A percentile compares a stretch with the other conserved stretches of the same genome.
Conservation (phyloP, 2,329 filamentous ascomycete species). For the Metarhizium guizhouense region DNA sequence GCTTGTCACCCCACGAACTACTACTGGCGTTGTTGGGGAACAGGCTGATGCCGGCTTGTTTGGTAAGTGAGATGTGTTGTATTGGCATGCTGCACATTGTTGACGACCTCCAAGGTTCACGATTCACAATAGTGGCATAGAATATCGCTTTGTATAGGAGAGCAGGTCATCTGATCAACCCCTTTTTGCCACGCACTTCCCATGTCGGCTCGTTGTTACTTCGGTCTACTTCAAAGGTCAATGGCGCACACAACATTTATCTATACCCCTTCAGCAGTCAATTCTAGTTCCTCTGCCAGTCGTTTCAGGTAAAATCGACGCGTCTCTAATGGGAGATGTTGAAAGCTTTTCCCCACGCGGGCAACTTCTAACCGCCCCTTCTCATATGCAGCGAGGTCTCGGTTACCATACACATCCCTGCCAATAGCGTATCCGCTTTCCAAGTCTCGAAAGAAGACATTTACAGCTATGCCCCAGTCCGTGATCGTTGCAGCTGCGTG, state of each 20-base stretch:
- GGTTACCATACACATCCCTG: conserved; percentile 79
- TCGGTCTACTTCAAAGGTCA: too few relatives aligned
- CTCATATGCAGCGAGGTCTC: conserved; percentile 77
- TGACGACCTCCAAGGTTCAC: too few relatives aligned
- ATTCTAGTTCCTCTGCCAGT: conserved; percentile 56
- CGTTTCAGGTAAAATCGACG: conserved; percentile 68
- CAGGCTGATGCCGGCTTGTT: too few relatives aligned
- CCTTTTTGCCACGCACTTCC: too few relatives aligned
- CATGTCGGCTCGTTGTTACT: too few relatives aligned
- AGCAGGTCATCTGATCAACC: too few relatives aligned
- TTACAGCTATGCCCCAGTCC: conserved; percentile 66
- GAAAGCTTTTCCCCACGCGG: conserved; percentile 56
- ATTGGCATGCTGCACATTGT: too few relatives aligned
- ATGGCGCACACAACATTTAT: background rate
- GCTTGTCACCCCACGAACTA: too few relatives aligned
- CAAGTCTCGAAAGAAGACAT: conserved; percentile 76
- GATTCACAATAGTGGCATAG: too few relatives aligned
- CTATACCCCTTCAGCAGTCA: conserved; percentile 11
- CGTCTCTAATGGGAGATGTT: conserved; percentile 54
- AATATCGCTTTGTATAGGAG: too few relatives aligned
- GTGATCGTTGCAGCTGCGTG: conserved; percentile 60
- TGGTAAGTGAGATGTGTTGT: too few relatives aligned
- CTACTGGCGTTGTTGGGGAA: too few relatives aligned
- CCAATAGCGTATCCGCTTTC: conserved; percentile 60
- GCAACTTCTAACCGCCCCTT: conserved; percentile 65